Conservation (phyloP, 768 basidiomycete genomes). For the Tulasnella sp. region DNA sequence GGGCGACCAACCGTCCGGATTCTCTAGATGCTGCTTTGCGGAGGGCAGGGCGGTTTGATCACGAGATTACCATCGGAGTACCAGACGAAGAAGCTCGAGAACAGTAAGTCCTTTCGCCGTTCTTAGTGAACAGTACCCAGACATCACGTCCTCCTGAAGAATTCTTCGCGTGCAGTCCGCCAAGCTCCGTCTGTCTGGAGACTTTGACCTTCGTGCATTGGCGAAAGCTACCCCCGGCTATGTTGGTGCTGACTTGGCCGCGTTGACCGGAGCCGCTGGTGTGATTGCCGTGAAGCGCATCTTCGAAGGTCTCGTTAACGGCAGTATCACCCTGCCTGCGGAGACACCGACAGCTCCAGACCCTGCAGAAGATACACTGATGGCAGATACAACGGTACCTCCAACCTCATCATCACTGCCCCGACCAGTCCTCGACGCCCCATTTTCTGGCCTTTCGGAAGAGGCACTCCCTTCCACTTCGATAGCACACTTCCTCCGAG, state of each 20-base stretch:
- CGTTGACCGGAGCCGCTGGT: constrained; percentile 85
- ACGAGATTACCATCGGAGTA: constrained; percentile 96
- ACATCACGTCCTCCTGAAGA: constrained; percentile 31
- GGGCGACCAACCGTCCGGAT: constrained; percentile 93
- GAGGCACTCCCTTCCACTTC: constrained; percentile 43
- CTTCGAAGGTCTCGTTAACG: constrained; percentile 63
- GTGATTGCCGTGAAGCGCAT: constrained; percentile 95
- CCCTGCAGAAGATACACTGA: constrained; percentile 27
- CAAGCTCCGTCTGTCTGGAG: constrained; percentile 72
- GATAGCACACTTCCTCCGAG: constrained; percentile 79
- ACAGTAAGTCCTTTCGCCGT: constrained; percentile 43
- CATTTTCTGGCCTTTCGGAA: constrained; percentile 30
- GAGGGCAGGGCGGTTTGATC: constrained; percentile 89
- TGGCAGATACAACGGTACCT: constrained; percentile 15
- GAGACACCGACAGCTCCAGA: constrained; percentile 25
- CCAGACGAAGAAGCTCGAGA: constrained; percentile 84
- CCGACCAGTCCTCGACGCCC: constrained; percentile 15
- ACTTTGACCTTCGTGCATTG: constrained; percentile 73
- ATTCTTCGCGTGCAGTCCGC: constrained; percentile 77
- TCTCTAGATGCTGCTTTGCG: constrained; percentile 87
- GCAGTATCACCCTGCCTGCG: constrained; percentile 44
- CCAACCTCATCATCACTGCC: not conserved
- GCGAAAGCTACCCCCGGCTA: constrained; percentile 95
- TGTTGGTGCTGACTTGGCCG: constrained; percentile 87
- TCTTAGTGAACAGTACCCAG: not conserved